Evolutionary conservation across 1,139 yeast species (phyloP), one percentile per base, ranked within the genome.

Genomic region (Petasospora rhodanensis): DNA sequence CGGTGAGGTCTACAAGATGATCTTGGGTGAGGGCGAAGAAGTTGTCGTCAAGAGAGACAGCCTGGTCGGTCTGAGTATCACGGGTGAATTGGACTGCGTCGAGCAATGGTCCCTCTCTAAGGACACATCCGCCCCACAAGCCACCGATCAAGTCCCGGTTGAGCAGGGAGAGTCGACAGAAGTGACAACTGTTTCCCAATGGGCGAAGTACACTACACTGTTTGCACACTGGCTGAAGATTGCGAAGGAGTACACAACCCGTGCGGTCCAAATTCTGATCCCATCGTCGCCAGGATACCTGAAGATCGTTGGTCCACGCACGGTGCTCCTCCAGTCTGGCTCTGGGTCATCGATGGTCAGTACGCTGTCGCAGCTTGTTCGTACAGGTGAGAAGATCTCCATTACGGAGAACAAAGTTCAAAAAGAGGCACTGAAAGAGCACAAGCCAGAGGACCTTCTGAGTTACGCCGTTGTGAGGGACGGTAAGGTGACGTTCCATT

Each of bases 301-400:
- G 21, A 66, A 62, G 26, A 58, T 77, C 4, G 48, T 62, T 7
- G 84, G 84, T 0, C 82, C 83, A 12, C 64, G 82, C 37, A 69
- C 66, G 24, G 45, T 77, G 6, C 52, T 77, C 28, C 49, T 77
- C 10, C 79, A 75, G 28, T 55, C 64, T 17, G 38, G 30, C 4
- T 15, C 32, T 7, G 5, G 31, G 5, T n/a, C 35, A 3, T 29
- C 40, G n/a, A n/a, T n/a, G n/a, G n/a, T n/a, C n/a, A n/a, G n/a
- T 6, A 23, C 26, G 18, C n/a, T 22, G 10, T 4, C 29, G 4
- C 20, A 27, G 14, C 4, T 13, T 4, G 6, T 19, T n/a, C 14
- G 22, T 6, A 17, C 27, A 6, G 34, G 32, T 28, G 28, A 34
- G 14, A 32, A 32, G n/a, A 35, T 42, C 21, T 32, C 35, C 18